Conservation (phyloP, 345 rosid species). For the Eucalyptus paniculata region DNA sequence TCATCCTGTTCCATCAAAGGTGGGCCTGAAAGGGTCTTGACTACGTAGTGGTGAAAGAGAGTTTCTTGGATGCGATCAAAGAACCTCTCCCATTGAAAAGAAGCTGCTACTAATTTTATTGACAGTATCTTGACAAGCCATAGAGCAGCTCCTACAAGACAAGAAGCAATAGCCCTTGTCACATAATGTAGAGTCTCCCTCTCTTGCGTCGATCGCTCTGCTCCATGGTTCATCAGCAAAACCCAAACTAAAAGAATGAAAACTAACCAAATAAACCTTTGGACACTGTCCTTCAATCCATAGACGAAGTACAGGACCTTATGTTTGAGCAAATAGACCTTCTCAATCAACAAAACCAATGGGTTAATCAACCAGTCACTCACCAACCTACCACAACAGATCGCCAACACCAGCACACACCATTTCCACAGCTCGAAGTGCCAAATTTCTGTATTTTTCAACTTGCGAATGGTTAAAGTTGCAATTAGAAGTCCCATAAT, state of each 20-base stretch:
- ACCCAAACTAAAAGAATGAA: conserved; percentile 53
- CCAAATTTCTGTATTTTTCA: conserved; percentile 19
- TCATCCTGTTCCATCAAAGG: conserved; percentile 43
- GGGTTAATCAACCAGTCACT: conserved; percentile 36
- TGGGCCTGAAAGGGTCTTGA: conserved; percentile 41
- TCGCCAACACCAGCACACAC: conserved; percentile 35
- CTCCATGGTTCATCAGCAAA: conserved; percentile 32
- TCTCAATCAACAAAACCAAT: conserved; percentile 42
- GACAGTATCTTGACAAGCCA: conserved; percentile 49
- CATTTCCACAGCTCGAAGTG: conserved; percentile 55
- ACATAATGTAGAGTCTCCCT: conserved; percentile 21
- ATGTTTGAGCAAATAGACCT: conserved; percentile 45
- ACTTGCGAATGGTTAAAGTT: conserved; percentile 18
- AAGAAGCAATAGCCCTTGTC: conserved; percentile 33
- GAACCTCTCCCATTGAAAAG: conserved; percentile 45
- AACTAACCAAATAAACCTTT: conserved; percentile 37
- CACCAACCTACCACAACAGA: conserved; percentile 45
- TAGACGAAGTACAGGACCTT: conserved; percentile 56
- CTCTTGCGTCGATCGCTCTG: conserved; percentile 15
- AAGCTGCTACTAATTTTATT: conserved; percentile 38
- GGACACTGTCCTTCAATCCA: conserved; percentile 44
- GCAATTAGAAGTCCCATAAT: conserved; percentile 18
- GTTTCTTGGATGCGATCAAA: conserved; percentile 69
- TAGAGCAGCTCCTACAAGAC: conserved; percentile 36
- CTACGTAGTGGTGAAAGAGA: conserved; percentile 59